Percentiles rank a stretch among this genome's conserved stretches.
These are phyloP conservation scores for Zygotorulaspora florentina DNA, from an alignment of 805 yeast species.

Conservation along the genomic window DNA sequence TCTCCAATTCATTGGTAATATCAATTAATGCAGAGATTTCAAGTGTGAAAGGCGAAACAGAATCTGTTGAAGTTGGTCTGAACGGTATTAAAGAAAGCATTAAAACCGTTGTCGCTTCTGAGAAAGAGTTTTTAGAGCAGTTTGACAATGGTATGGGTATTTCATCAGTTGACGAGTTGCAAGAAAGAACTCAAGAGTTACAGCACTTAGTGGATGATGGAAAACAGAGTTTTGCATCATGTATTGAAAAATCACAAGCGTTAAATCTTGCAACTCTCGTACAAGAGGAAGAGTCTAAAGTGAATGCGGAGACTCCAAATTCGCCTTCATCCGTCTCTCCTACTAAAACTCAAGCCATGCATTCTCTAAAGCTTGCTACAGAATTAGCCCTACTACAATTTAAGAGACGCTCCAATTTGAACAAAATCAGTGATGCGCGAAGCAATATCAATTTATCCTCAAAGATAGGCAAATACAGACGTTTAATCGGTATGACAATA, in stretches of 20 bases:
- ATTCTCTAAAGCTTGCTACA: constrained; percentile 31
- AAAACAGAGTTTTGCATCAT: constrained; percentile 16
- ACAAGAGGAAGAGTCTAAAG: constrained; percentile 46
- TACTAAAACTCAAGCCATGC: constrained; percentile 14
- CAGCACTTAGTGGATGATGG: constrained; percentile 8
- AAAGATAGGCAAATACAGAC: constrained; percentile 75
- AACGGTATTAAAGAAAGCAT: constrained; percentile 12
- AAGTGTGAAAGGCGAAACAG: constrained; percentile 15
- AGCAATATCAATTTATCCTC: constrained; percentile 42
- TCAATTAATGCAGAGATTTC: constrained; percentile 17
- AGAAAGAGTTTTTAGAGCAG: constrained; percentile 12
- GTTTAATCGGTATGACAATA: constrained; percentile 68
- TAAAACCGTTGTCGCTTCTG: constrained; percentile 7
- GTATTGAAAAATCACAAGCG: constrained; percentile 64
- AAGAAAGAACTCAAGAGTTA: constrained; percentile 12
- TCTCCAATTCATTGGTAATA: constrained; percentile 11
- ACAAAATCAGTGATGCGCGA: constrained; percentile 49
- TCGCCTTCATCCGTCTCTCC: constrained; percentile 11
- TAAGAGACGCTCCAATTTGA: constrained; percentile 41
- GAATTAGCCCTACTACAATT: constrained; percentile 52
- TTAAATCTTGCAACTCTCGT: constrained; percentile 54
- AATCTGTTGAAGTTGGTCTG: constrained; percentile 12
- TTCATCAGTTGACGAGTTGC: constrained; percentile 12
- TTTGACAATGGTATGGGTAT: constrained; percentile 7
- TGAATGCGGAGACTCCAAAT: constrained; percentile 10